Evolutionary conservation across 1,139 yeast genomes (phyloP), one percentile per base, ranked within the genome.

Genomic region (Kodamaea fungicola): DNA sequence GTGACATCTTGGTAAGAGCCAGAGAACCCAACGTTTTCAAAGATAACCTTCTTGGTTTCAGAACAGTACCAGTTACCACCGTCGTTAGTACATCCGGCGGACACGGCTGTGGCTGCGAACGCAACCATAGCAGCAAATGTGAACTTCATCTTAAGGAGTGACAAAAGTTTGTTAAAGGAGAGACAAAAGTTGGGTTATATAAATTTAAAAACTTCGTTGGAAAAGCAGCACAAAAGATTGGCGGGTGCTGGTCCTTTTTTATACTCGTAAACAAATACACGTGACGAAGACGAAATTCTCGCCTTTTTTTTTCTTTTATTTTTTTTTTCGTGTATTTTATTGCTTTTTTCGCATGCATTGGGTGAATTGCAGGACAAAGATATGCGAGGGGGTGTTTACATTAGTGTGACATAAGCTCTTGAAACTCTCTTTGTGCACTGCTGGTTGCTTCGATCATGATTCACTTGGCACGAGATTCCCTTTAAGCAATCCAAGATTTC

Each of bases 21-120:
- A 8, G 75, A 64, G 53, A 70, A 84, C 3, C 94, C 94, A 33
- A 83, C 75, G 46, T 79, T 78, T 39, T 71, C 52, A 71, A 85
- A 92, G 43, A 72, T 67, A 47, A 90, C 75, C 49, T 86, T 88
- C 44, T 66, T 54, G 42, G 88, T 85, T 46, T 77, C 61, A 46
- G 75, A 64, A 67, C 97, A 88, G 76, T 83, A 89, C 71, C 83
- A 85, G 74, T 87, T 88, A 47, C 96, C 96, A 43, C 64, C 71
- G 35, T 65, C 67, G 45, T 63, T 59, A 31, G 68, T 52, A 46
- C 80, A 78, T 32, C 56, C 70, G 21, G 64, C 61, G 30, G 67
- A 66, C 22, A 59, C 61, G 30, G 63, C 50, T 13, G 59, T 37
- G 29, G 68, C 49, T 37, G 61, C 52, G 23, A 60, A 46, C 25